Percentiles rank a stretch among this genome's conserved stretches.
These are phyloP conservation scores for Aphanomyces astaci DNA, from an alignment of 352 stramenopile genomes.

Conservation along the genomic window DNA sequence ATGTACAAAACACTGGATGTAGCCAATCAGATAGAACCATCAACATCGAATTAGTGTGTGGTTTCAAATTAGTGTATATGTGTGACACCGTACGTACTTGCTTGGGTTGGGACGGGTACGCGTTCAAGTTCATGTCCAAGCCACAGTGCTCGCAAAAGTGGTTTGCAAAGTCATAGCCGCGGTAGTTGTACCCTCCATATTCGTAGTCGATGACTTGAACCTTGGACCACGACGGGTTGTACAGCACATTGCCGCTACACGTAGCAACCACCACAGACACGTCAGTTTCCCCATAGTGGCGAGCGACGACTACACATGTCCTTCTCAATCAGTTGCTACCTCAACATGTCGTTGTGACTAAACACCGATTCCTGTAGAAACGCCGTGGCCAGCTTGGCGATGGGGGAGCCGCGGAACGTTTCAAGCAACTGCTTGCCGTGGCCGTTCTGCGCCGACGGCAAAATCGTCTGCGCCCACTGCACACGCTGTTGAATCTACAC, in stretches of 20 bases:
- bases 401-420: conserved; percentile 36
- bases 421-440: conserved; percentile 51
- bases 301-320: not conserved
- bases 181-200: conserved; percentile 85
- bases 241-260: conserved; percentile 67
- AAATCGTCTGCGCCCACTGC: conserved; percentile 71
- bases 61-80: no score
- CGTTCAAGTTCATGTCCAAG: conserved; percentile 85
- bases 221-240: conserved; percentile 64
- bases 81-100: conserved; percentile 28
- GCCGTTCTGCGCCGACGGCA: conserved; percentile 63
- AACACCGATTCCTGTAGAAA: conserved; percentile 84
- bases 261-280: no score
- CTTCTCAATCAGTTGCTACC: not conserved
- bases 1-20: no score
- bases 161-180: conserved; percentile 92
- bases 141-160: conserved; percentile 93
- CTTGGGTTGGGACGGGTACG: conserved; percentile 74
- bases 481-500: conserved; percentile 49
- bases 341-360: conserved; percentile 92
- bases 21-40: no score
- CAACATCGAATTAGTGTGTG: no score
- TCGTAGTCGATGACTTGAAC: conserved; percentile 95
- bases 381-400: conserved; percentile 60
- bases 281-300: not conserved